Conservation (phyloP, 805 yeast genomes). For the Monosporozyma solicola region DNA sequence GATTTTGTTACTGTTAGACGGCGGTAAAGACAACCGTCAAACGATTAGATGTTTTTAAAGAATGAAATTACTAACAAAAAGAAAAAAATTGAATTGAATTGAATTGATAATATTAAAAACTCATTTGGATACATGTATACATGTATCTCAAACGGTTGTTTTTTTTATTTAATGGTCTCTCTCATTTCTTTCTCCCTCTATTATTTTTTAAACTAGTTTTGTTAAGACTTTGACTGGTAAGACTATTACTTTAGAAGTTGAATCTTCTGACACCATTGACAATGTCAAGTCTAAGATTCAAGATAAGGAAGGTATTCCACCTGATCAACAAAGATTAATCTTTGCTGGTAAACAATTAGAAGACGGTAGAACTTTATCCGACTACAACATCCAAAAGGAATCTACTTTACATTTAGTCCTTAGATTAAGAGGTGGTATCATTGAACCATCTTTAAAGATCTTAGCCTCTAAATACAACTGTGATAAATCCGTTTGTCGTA, state of each 20-base stretch:
- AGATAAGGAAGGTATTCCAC: constrained; percentile 65
- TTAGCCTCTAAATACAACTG: constrained; percentile 98
- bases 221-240: constrained; percentile 97
- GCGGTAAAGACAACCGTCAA: no score
- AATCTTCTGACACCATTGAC: constrained; percentile 95
- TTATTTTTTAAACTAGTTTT: constrained; percentile 40
- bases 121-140: no score
- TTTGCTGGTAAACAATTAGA: constrained; percentile 66
- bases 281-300: constrained; percentile 87
- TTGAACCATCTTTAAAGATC: constrained; percentile 96
- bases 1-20: neutral
- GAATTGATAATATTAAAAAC: no score
- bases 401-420: constrained; percentile 62
- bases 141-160: neutral
- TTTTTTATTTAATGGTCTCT: no score
- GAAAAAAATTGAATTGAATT: no score
- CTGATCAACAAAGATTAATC: constrained; percentile 61
- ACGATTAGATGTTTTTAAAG: neutral
- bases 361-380: constrained; percentile 63
- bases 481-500: constrained; percentile 96
- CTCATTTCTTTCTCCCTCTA: neutral
- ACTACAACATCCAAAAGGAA: constrained; percentile 64
- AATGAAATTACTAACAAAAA: neutral
- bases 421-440: constrained; percentile 71
- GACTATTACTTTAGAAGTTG: constrained; percentile 95